Evolutionary conservation across 768 basidiomycete genomes (phyloP).

Genomic region (Gautieria morchelliformis): DNA sequence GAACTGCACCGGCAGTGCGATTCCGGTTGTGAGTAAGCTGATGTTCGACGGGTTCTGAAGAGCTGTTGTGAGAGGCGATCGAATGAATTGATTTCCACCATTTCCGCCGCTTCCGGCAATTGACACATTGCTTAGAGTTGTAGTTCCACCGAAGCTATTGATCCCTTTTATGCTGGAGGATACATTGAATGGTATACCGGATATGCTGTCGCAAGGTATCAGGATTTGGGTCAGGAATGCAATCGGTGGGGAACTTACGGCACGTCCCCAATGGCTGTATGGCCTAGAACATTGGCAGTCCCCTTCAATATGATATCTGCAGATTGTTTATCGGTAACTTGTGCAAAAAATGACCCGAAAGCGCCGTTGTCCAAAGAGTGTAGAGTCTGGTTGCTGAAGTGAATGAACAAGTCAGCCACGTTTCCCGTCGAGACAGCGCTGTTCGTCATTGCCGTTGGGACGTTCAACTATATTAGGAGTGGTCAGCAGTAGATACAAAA

Average conservation of each 20-base stretch:
- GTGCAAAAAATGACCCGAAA: slow-evolving; percentile 49
- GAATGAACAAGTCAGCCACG: slow-evolving; percentile 45
- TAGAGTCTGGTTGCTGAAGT: slow-evolving; percentile 48
- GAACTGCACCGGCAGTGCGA: slow-evolving; percentile 51
- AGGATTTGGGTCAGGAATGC: background rate
- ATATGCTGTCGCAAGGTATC: slow-evolving; percentile 25
- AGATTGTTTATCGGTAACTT: slow-evolving; percentile 39
- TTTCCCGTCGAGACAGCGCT: slow-evolving; percentile 68
- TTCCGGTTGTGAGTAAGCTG: slow-evolving; percentile 46
- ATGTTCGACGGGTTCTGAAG: slow-evolving; percentile 63
- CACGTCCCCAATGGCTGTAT: slow-evolving; percentile 55
- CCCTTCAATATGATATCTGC: slow-evolving; percentile 45
- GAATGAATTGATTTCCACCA: slow-evolving; percentile 50
- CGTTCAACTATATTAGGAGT: slow-evolving; percentile 29
- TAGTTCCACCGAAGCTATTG: slow-evolving; percentile 45
- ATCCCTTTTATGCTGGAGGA: slow-evolving; percentile 50
- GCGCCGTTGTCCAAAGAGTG: slow-evolving; percentile 43
- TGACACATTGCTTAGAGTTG: slow-evolving; percentile 43
- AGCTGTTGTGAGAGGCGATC: slow-evolving; percentile 45
- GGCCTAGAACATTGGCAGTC: slow-evolving; percentile 46
- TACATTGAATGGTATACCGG: slow-evolving; percentile 54
- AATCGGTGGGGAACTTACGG: slow-evolving; percentile 18
- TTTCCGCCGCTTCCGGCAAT: slow-evolving; percentile 57
- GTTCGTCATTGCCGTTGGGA: slow-evolving; percentile 38
- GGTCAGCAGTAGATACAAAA: background rate